Evolutionary conservation across 345 rosid genomes (phyloP).

Genomic region (Heritiera littoralis): DNA sequence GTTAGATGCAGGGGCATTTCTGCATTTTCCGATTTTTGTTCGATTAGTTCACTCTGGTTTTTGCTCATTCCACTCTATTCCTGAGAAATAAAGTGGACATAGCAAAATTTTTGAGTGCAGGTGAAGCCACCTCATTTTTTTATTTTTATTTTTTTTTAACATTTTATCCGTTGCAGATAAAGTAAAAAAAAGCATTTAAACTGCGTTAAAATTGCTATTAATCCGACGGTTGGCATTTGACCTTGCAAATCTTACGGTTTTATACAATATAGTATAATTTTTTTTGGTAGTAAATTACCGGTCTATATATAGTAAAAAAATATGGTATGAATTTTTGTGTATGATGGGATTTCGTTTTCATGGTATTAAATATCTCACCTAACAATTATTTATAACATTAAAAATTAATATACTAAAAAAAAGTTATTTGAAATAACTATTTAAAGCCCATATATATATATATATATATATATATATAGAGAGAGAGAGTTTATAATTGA

Average conservation of each 20-base stretch:
- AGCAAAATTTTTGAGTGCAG: constrained; percentile 25
- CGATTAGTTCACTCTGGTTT: not conserved
- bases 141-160: not conserved
- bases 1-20: not conserved
- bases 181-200: not conserved
- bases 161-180: constrained; percentile 20
- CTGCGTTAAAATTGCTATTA: not conserved
- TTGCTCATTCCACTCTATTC: constrained; percentile 29
- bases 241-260: not conserved
- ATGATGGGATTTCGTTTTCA: too few species aligned
- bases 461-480: too few species aligned
- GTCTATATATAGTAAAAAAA: too few species aligned
- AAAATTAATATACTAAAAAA: too few species aligned
- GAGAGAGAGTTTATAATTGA: too few species aligned
- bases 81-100: constrained; percentile 15
- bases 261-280: too few species aligned
- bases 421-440: too few species aligned
- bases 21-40: not conserved
- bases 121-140: not conserved
- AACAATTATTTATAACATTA: too few species aligned
- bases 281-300: too few species aligned
- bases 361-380: too few species aligned
- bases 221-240: not conserved
- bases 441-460: too few species aligned
- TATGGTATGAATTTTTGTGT: too few species aligned